Evolutionary conservation across 805 yeast genomes (phyloP).

Genomic region (Grigorovia humatica): DNA sequence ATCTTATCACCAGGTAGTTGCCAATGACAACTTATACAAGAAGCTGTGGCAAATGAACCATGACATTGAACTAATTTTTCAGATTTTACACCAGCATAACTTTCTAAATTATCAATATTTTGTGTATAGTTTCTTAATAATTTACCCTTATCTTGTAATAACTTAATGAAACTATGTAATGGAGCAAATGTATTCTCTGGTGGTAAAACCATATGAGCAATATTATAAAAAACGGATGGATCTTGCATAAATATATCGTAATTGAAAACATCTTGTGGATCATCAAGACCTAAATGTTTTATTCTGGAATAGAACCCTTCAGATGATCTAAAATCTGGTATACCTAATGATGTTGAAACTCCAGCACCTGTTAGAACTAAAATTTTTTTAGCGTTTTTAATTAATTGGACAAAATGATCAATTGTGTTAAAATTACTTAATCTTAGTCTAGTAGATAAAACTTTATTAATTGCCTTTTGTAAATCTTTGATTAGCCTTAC

Average conservation of each 20-base stretch:
- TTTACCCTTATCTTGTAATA: constrained; percentile 66
- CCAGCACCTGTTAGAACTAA: constrained; percentile 89
- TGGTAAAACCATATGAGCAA: constrained; percentile 78
- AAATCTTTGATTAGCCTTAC: constrained; percentile 41
- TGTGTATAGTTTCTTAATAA: constrained; percentile 80
- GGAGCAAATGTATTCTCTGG: constrained; percentile 60
- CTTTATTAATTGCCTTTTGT: constrained; percentile 56
- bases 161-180: constrained; percentile 66
- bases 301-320: constrained; percentile 71
- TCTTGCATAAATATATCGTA: constrained; percentile 58
- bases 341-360: constrained; percentile 79
- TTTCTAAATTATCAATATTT: constrained; percentile 80
- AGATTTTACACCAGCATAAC: constrained; percentile 59
- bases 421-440: constrained; percentile 44
- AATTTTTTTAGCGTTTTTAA: constrained; percentile 48
- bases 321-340: constrained; percentile 88
- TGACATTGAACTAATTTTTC: constrained; percentile 80
- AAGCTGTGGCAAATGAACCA: constrained; percentile 83
- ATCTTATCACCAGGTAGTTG: constrained; percentile 56
- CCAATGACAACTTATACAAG: constrained; percentile 64
- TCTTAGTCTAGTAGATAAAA: constrained; percentile 45
- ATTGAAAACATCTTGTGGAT: constrained; percentile 88
- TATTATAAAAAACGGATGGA: constrained; percentile 74
- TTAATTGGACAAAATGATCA: constrained; percentile 45
- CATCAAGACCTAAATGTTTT: constrained; percentile 57